Percentiles rank a stretch among this genome's conserved stretches.
Conservation (phyloP, 202 grass and related monocot genomes). For the Thinopyrum obtusiflorum region DNA sequence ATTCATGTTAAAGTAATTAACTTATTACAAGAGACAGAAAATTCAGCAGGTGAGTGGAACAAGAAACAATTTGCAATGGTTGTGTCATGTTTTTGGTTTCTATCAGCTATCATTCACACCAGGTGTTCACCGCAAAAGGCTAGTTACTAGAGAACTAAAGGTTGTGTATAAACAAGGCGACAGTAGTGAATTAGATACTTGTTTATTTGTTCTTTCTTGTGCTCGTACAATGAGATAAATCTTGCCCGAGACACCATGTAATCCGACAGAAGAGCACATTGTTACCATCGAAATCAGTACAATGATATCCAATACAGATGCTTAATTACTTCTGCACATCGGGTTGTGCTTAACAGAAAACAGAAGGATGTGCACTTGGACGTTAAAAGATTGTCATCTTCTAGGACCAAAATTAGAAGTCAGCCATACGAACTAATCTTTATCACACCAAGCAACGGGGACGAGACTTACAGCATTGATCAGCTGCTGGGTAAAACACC, state of each 20-base stretch:
- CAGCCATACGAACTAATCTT: background rate
- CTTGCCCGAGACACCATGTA: background rate
- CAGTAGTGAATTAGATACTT: background rate
- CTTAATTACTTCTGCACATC: background rate
- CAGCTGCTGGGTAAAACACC: slow-evolving; percentile 76
- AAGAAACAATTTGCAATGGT: background rate
- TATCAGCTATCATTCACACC: background rate
- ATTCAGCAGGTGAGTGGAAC: background rate
- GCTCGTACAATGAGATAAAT: background rate
- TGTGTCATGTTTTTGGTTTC: background rate
- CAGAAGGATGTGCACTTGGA: background rate
- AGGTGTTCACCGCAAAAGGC: background rate
- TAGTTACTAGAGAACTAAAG: background rate
- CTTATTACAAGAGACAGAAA: background rate
- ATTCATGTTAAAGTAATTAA: background rate
- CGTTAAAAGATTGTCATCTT: background rate
- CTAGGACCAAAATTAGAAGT: background rate
- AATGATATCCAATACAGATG: background rate
- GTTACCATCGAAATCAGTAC: background rate
- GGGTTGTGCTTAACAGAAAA: background rate
- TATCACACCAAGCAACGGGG: background rate
- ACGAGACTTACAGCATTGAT: slow-evolving; percentile 58
- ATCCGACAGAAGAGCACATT: background rate
- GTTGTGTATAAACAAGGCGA: background rate
- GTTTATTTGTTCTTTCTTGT: background rate